phyloP scores from a whole-genome alignment of 495 filamentous ascomycete species.

The Polyplosphaeria fusca region DNA sequence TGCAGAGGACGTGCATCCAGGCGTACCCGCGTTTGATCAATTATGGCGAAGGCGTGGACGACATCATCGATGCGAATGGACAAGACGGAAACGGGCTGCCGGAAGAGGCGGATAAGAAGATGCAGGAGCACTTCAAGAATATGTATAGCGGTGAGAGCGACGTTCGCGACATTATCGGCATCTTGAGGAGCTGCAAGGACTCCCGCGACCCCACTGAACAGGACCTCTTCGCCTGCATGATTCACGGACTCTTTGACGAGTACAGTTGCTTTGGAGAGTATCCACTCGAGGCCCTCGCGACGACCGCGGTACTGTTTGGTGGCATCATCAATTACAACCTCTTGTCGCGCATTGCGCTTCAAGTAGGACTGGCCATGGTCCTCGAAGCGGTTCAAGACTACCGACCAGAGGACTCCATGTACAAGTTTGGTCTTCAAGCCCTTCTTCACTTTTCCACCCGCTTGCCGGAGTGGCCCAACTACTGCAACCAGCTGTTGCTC shows the following conservation, averaged over 20 bases:
- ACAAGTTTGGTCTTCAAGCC: conserved; percentile 96
- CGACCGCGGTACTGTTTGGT: conserved; percentile 93
- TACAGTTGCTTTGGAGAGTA: conserved; percentile 94
- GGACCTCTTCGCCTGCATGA: conserved; percentile 97
- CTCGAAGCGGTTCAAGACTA: conserved; percentile 87
- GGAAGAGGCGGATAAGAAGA: conserved; percentile 73
- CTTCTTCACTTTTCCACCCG: conserved; percentile 79
- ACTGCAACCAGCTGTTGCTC: conserved; percentile 76
- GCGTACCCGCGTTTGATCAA: conserved; percentile 95
- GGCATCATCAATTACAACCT: conserved; percentile 92
- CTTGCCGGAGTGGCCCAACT: conserved; percentile 87
- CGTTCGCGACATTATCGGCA: conserved; percentile 73
- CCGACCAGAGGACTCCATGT: conserved; percentile 79
- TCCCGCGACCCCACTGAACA: conserved; percentile 80
- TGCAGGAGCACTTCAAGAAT: conserved; percentile 94
- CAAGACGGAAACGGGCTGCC: conserved; percentile 74
- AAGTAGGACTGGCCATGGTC: conserved; percentile 92
- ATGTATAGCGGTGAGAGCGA: conserved; percentile 91
- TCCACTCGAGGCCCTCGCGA: conserved; percentile 87
- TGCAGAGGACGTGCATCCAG: conserved; percentile 85
- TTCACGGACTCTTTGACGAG: conserved; percentile 95
- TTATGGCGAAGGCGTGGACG: conserved; percentile 86
- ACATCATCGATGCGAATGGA: conserved; percentile 82
- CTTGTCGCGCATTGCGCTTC: conserved; percentile 81
- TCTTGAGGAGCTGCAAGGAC: conserved; percentile 77